phyloP scores from a whole-genome alignment of 352 stramenopile species.

The Blastocystis sp. region DNA sequence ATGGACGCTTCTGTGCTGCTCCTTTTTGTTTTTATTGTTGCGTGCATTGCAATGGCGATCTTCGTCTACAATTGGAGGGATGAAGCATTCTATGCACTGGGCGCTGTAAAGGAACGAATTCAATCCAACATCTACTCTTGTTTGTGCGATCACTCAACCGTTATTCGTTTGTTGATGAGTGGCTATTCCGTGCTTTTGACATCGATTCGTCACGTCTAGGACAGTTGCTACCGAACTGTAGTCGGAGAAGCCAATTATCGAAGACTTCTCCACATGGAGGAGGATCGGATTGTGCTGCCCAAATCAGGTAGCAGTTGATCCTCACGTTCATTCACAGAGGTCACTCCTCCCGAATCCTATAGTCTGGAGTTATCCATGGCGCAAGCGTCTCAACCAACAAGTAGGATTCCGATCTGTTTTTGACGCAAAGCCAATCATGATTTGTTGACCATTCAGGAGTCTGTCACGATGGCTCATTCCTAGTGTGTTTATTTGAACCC shows the following conservation, averaged over 20 bases:
- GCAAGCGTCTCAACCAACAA: not conserved
- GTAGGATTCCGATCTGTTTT: not conserved
- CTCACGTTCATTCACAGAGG: not conserved
- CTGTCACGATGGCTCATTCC: not conserved
- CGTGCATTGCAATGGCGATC: constrained; percentile 31
- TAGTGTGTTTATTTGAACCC: not conserved
- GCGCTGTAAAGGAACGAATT: not conserved
- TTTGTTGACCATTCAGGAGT: not conserved
- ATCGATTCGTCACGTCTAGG: constrained; percentile 5
- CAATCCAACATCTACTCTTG: not conserved
- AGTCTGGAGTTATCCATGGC: not conserved
- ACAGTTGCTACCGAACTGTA: constrained; percentile 30
- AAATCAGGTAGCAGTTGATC: not conserved
- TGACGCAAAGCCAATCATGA: not conserved
- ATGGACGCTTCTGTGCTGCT: constrained; percentile 3
- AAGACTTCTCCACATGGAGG: not conserved
- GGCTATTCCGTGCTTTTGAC: not conserved
- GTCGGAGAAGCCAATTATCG: constrained; percentile 18
- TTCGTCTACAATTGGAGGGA: constrained; percentile 66
- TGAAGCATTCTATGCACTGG: constrained; percentile 10
- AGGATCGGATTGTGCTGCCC: constrained; percentile 11
- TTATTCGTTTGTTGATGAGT: not conserved
- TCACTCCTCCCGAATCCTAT: not conserved
- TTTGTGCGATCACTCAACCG: constrained; percentile 31
- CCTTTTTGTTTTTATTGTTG: constrained; percentile 26